phyloP scores from a whole-genome alignment of 768 basidiomycete species.

The Udeniomyces megalosporus region DNA sequence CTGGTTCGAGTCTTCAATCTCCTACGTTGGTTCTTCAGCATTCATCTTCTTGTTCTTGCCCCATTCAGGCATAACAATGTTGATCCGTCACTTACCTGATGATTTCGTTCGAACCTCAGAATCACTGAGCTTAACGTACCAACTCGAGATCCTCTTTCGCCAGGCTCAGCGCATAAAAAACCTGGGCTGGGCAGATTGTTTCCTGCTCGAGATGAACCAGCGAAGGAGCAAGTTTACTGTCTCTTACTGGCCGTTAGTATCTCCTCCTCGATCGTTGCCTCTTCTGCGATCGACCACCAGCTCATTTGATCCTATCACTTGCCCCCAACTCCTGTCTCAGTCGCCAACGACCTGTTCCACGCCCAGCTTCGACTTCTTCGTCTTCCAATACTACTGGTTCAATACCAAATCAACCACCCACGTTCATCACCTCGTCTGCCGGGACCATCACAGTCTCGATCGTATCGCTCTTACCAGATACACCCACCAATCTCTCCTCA shows the following conservation, averaged over 20 bases:
- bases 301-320: slow-evolving; percentile 2
- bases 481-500: not conserved
- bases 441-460: slow-evolving; percentile 59
- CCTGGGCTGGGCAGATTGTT: slow-evolving; percentile 70
- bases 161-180: slow-evolving; percentile 48
- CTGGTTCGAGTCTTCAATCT: slow-evolving; percentile 75
- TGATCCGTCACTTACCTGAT: too few relatives aligned
- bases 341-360: not conserved
- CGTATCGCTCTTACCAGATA: slow-evolving; percentile 17
- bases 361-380: not conserved
- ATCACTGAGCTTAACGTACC: slow-evolving; percentile 81
- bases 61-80: too few relatives aligned
- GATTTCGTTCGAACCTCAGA: too few relatives aligned
- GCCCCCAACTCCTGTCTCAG: not conserved
- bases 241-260: slow-evolving; percentile 70
- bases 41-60: slow-evolving; percentile 1
- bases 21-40: slow-evolving; percentile 65
- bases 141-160: slow-evolving; percentile 56
- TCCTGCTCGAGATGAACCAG: slow-evolving; percentile 52
- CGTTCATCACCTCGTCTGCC: slow-evolving; percentile 32
- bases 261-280: not conserved
- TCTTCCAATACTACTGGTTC: not conserved
- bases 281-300: not conserved
- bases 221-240: slow-evolving; percentile 51
- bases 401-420: not conserved